Percentiles rank a stretch among this genome's conserved stretches.
Evolutionary conservation across 768 basidiomycete genomes (phyloP).

Genomic region (Daedaleopsis nitida): DNA sequence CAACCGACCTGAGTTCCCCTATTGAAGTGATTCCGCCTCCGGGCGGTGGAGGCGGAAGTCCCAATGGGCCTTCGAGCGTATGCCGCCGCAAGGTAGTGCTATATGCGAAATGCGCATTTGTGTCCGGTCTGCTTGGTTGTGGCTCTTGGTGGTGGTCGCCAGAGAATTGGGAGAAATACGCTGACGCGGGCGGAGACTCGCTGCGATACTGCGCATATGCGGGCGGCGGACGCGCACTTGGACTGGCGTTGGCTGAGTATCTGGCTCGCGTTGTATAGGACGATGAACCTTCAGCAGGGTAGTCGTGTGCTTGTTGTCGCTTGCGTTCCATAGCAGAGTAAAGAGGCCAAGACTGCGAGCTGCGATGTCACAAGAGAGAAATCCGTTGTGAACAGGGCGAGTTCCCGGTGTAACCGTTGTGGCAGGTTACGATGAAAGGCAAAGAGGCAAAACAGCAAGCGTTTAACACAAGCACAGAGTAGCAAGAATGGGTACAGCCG

Average conservation of each 20-base stretch:
- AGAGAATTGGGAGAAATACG: constrained; percentile 70
- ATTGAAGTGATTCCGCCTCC: constrained; percentile 39
- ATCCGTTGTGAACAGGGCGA: no score
- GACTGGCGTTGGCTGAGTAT: constrained; percentile 5
- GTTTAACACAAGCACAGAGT: background rate
- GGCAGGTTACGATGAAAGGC: no score
- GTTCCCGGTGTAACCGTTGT: no score
- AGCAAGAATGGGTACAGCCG: background rate
- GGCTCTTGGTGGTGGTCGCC: constrained; percentile 51
- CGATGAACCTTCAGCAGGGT: background rate
- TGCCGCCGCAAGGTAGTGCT: constrained; percentile 80
- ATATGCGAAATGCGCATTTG: constrained; percentile 77
- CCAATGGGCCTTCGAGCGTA: constrained; percentile 47
- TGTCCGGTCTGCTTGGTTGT: constrained; percentile 57
- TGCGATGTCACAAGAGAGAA: no score
- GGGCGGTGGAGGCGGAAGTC: constrained; percentile 40
- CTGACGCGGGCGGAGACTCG: constrained; percentile 76
- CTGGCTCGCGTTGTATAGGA: constrained; percentile 11
- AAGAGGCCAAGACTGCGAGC: background rate
- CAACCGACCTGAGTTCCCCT: constrained; percentile 29
- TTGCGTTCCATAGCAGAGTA: constrained; percentile 11
- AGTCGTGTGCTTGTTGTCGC: constrained; percentile 16
- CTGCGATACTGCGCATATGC: constrained; percentile 25
- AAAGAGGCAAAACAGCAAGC: no score
- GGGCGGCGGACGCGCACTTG: constrained; percentile 6